Percentiles rank a stretch among this genome's conserved stretches.
phyloP scores from a whole-genome alignment of 192 early-diverging fungal species.

The Funneliformis mosseae region DNA sequence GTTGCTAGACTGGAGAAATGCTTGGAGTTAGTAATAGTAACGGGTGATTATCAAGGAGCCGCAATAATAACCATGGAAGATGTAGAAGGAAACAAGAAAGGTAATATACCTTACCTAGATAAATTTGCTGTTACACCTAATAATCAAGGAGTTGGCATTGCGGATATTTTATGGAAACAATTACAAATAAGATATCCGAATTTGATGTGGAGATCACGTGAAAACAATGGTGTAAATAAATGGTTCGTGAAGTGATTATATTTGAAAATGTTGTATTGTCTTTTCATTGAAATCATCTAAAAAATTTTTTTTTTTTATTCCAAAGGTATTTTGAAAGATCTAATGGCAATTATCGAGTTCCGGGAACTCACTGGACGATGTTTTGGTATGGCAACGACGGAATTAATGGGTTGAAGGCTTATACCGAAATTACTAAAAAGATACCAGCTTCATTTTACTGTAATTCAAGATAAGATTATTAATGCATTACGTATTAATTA shows the following conservation, averaged over 20 bases:
- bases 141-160: conserved; percentile 89
- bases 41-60: conserved; percentile 92
- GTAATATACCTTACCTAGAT: conserved; percentile 71
- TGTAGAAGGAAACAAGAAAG: conserved; percentile 21
- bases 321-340: conserved; percentile 87
- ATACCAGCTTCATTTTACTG: conserved; percentile 20
- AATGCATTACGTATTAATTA: no score
- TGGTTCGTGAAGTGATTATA: conserved; percentile 61
- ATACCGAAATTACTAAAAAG: not conserved
- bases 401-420: not conserved
- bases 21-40: conserved; percentile 70
- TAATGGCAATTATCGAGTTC: conserved; percentile 70
- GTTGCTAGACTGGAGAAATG: conserved; percentile 56
- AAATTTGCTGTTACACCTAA: conserved; percentile 89
- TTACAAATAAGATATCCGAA: conserved; percentile 70
- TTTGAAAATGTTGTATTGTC: not conserved
- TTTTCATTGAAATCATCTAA: not conserved
- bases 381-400: conserved; percentile 81
- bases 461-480: no score
- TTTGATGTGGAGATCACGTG: conserved; percentile 82
- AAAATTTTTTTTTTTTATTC: not conserved
- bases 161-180: conserved; percentile 92
- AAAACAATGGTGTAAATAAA: conserved; percentile 88
- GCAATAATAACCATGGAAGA: conserved; percentile 79
- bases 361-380: conserved; percentile 76